Evolutionary conservation across 352 stramenopile species (phyloP).

Genomic region (Phytophthora multivora): DNA sequence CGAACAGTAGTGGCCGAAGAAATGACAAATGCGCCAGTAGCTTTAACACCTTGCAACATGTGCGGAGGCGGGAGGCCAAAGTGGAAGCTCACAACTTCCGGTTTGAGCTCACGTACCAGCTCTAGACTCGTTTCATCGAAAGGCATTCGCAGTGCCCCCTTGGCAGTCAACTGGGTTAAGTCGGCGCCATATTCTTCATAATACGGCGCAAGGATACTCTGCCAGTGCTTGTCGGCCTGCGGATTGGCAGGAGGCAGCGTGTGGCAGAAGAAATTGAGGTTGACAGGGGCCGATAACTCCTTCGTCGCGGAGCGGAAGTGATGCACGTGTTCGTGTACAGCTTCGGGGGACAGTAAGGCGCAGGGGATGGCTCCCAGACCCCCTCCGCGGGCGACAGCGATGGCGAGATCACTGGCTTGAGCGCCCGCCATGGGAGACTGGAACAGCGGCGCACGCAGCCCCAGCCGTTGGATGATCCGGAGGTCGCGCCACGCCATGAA

Average conservation of each 20-base stretch:
- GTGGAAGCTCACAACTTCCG: constrained; percentile 69
- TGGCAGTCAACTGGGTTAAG: constrained; percentile 11
- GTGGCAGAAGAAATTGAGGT: constrained; percentile 74
- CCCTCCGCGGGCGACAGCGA: constrained; percentile 35
- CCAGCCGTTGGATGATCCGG: constrained; percentile 26
- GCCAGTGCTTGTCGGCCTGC: constrained; percentile 35
- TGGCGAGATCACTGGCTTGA: constrained; percentile 38
- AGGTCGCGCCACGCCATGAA: constrained; percentile 35
- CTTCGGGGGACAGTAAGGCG: constrained; percentile 32
- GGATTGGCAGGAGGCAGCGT: constrained; percentile 12
- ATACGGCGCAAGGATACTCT: constrained; percentile 40
- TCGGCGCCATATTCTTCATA: constrained; percentile 41
- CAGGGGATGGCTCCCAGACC: constrained; percentile 59
- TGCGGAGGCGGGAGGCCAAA: constrained; percentile 49
- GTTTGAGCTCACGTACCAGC: constrained; percentile 54
- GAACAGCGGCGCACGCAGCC: constrained; percentile 36
- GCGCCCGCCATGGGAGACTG: constrained; percentile 63
- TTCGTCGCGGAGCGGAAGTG: constrained; percentile 36
- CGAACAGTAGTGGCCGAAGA: constrained; percentile 47
- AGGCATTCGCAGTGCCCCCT: constrained; percentile 37
- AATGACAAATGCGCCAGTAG: constrained; percentile 46
- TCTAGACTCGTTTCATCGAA: constrained; percentile 41
- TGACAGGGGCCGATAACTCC: constrained; percentile 42
- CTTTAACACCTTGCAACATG: constrained; percentile 39
- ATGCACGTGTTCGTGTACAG: constrained; percentile 34